Percentiles rank a stretch among this genome's conserved stretches.
Conservation (phyloP, 225 moss, liverwort and hornwort genomes). For the Sphagnum contortum region DNA sequence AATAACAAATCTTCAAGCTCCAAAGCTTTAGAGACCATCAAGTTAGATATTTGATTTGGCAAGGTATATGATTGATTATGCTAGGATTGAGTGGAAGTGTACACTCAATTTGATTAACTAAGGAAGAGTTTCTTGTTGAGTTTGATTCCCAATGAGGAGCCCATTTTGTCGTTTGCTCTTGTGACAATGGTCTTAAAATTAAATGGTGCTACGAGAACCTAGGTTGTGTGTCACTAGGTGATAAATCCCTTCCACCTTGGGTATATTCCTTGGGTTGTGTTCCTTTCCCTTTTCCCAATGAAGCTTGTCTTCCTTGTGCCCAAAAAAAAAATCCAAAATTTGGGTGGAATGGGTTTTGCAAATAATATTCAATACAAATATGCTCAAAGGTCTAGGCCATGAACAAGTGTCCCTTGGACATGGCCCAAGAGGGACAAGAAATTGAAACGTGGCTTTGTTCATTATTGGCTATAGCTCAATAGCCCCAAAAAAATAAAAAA, state of each 20-base stretch:
- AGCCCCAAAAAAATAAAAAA: too few species aligned
- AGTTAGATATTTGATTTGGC: background rate
- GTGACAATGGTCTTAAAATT: background rate
- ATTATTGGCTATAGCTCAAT: too few species aligned
- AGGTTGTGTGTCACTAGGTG: background rate
- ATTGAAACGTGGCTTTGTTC: too few species aligned
- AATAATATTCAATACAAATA: too few species aligned
- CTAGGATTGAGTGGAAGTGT: background rate
- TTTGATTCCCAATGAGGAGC: background rate
- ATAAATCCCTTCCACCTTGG: background rate
- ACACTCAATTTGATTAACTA: background rate
- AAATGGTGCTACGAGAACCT: background rate
- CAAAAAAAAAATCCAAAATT: background rate
- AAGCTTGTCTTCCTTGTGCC: background rate
- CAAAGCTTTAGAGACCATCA: background rate
- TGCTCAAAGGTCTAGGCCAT: too few species aligned
- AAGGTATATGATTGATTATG: constrained; percentile 1
- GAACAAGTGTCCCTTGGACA: too few species aligned
- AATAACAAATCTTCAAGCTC: background rate
- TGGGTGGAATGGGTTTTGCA: too few species aligned
- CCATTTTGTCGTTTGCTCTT: background rate
- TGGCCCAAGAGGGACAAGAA: too few species aligned
- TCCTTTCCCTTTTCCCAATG: background rate
- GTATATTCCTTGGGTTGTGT: background rate
- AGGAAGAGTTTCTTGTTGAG: background rate